Evolutionary conservation across 2,329 filamentous ascomycete genomes (phyloP).

Genomic region (Sporothrix dimorphospora): DNA sequence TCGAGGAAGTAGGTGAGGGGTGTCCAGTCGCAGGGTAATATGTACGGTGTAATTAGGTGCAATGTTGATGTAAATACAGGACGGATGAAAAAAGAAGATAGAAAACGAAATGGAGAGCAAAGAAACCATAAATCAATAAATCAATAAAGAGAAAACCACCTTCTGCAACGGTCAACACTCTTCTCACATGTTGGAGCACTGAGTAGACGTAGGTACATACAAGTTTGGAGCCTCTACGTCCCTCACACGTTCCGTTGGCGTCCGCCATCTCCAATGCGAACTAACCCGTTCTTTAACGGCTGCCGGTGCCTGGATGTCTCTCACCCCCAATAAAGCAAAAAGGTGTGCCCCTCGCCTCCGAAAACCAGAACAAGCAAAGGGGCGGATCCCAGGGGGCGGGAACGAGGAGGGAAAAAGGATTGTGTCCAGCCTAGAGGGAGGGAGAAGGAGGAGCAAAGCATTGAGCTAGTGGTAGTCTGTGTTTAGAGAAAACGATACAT

Average conservation of each 20-base stretch:
- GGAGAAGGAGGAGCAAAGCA: background rate
- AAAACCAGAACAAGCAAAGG: background rate
- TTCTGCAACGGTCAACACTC: background rate
- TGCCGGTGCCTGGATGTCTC: background rate
- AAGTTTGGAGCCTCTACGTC: background rate
- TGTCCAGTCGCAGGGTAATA: background rate
- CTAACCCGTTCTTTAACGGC: conserved; percentile 12
- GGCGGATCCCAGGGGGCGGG: conserved; percentile 2
- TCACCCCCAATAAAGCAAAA: background rate
- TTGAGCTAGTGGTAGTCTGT: background rate
- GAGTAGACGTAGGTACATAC: background rate
- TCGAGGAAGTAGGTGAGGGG: background rate
- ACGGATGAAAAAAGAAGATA: background rate
- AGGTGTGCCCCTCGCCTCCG: conserved; percentile 8
- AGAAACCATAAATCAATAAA: background rate
- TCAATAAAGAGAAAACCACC: background rate
- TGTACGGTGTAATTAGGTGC: background rate
- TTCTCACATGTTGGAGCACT: background rate
- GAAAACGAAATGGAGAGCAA: background rate
- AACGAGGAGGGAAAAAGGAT: background rate
- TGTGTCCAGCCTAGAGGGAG: background rate
- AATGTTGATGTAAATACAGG: background rate
- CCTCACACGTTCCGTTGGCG: background rate
- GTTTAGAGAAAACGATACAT: background rate
- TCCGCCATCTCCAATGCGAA: background rate